Base-by-base conservation (phyloP, 1,284 basidiomycete species). In the Puccinia hordei region DNA sequence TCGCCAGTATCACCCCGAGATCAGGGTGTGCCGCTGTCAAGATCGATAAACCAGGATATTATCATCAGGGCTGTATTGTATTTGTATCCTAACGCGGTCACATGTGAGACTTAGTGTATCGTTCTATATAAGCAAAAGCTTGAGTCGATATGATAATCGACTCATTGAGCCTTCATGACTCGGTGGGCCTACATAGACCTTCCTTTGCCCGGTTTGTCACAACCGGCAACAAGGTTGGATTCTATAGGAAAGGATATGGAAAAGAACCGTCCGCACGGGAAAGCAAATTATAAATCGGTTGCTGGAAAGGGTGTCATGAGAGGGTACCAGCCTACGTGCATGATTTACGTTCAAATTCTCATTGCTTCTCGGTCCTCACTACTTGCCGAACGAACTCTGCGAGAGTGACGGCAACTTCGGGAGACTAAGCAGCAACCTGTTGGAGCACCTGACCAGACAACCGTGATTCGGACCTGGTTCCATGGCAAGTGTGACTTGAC, bases 1-100 rank as follows among this genome's bases (percentile, higher is more conserved):
- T 46, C 41, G 27, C 24, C n/a, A n/a, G n/a, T n/a, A n/a, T n/a
- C n/a, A n/a, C n/a, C 41, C 66, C 66, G 44, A 69, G 66, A 69
- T 69, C 66, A 69, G 38, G 66, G 66, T 30, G 66, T 68, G 66
- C 66, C 46, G 66, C 66, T 69, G 66, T 69, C 66, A 69, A 49
- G 44, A 69, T 69, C 44, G 66, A 49, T 69, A 38, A n/a, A 69
- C 44, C 44, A 59, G 57, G 19, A 59, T 24, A 69, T 44, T 49
- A 69, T 51, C 17, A 33, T 49, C 27, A 69, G 66, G 44, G 61
- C 61, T 19, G 35, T 33, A 63, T 33, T 63, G 38, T 63, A 63
- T 69, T 33, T 49, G 46, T 33, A 49, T 27, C 24, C 46, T 49
- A 24, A 27, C 33, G 27, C 41, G n/a, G 41, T 63, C 66, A 69